A percentile compares a stretch with the other conserved stretches of the same genome.
Evolutionary conservation across 2,329 filamentous ascomycete genomes (phyloP).

Genomic region (Neonectria faginata): DNA sequence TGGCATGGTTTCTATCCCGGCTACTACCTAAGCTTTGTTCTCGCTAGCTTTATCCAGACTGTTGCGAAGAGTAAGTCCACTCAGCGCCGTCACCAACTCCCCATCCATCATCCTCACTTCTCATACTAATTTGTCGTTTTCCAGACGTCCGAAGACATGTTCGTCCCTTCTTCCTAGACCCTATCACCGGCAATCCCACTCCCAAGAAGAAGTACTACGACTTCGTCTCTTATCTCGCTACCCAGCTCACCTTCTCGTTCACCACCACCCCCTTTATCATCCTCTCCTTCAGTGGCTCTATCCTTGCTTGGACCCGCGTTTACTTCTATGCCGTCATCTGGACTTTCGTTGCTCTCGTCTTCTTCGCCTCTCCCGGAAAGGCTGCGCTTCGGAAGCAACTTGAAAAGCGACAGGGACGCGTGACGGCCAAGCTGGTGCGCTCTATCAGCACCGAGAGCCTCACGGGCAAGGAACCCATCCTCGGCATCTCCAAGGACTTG

Average conservation of each 20-base stretch:
- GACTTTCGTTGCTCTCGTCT: slow-evolving; percentile 71
- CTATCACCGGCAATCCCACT: slow-evolving; percentile 76
- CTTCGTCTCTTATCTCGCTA: slow-evolving; percentile 77
- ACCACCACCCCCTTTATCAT: slow-evolving; percentile 86
- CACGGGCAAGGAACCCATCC: slow-evolving; percentile 68
- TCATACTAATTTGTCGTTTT: slow-evolving; percentile 25
- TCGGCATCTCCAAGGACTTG: slow-evolving; percentile 84
- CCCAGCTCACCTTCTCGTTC: slow-evolving; percentile 87
- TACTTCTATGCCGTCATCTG: slow-evolving; percentile 88
- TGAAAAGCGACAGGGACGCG: slow-evolving; percentile 66
- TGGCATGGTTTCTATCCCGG: slow-evolving; percentile 99
- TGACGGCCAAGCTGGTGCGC: slow-evolving; percentile 59
- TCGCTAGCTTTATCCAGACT: slow-evolving; percentile 92
- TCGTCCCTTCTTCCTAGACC: slow-evolving; percentile 91
- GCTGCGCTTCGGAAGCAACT: slow-evolving; percentile 65
- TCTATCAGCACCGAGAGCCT: slow-evolving; percentile 69
- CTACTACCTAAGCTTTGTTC: slow-evolving; percentile 91
- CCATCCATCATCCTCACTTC: background rate
- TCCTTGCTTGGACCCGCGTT: slow-evolving; percentile 83
- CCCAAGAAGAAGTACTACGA: slow-evolving; percentile 89
- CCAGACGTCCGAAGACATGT: slow-evolving; percentile 88
- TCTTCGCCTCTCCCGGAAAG: slow-evolving; percentile 87
- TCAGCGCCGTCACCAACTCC: background rate
- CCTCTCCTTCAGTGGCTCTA: slow-evolving; percentile 76
- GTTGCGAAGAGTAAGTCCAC: slow-evolving; percentile 88